These are phyloP conservation scores for Ottelia alismoides DNA, from an alignment of 106 monocot genomes.

Conservation along the genomic window DNA sequence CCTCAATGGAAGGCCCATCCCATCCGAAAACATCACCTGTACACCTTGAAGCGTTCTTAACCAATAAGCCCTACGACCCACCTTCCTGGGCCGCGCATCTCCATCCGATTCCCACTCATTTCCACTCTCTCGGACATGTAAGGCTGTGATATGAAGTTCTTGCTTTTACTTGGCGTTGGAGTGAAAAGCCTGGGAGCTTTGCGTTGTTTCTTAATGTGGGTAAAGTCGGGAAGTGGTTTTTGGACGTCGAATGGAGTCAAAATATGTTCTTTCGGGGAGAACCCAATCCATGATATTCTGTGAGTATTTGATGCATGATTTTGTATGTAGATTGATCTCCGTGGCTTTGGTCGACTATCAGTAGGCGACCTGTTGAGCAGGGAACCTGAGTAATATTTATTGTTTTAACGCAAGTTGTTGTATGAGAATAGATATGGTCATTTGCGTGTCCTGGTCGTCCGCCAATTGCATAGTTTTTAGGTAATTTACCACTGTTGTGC, in stretches of 20 bases:
- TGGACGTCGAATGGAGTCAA: no score
- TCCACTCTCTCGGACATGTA: slow-evolving; percentile 58
- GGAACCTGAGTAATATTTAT: no score
- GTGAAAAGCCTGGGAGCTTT: background rate
- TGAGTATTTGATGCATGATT: no score
- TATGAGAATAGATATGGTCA: no score
- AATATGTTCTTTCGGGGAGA: no score
- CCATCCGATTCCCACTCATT: slow-evolving; percentile 35
- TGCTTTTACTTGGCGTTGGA: background rate
- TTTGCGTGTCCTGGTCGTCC: no score
- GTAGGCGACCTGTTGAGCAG: no score
- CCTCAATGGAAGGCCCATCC: slow-evolving; percentile 10
- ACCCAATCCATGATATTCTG: background rate
- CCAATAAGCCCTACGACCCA: slow-evolving; percentile 34
- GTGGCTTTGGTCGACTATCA: no score
- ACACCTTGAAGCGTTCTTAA: slow-evolving; percentile 30
- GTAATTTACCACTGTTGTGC: no score
- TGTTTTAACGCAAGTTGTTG: no score
- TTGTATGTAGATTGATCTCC: background rate
- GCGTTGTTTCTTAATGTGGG: background rate
- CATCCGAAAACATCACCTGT: background rate
- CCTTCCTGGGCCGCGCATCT: slow-evolving; percentile 66
- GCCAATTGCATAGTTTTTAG: no score
- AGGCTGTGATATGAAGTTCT: background rate
- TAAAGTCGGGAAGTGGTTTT: no score